Conservation (phyloP, 805 yeast genomes). For the Saturnispora sanitii region DNA sequence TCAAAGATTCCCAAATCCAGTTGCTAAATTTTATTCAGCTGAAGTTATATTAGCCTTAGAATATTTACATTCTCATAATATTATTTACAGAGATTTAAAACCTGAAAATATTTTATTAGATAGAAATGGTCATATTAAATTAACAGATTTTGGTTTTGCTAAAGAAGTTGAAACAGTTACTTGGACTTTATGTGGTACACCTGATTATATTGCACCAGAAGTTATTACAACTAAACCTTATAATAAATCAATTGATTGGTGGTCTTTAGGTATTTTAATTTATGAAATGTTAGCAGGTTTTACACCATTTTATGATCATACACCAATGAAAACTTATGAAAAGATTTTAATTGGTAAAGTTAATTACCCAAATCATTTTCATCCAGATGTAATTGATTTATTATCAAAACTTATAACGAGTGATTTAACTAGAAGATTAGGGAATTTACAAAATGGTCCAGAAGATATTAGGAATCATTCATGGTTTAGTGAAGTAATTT, state of each 20-base stretch:
- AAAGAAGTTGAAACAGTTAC: slow-evolving; percentile 52
- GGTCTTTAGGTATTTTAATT: slow-evolving; percentile 52
- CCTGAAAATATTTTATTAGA: slow-evolving; percentile 52
- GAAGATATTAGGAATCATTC: slow-evolving; percentile 47
- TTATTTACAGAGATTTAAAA: slow-evolving; percentile 50
- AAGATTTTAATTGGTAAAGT: slow-evolving; percentile 46
- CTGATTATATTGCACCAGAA: slow-evolving; percentile 57
- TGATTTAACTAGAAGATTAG: slow-evolving; percentile 46
- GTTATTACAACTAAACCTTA: slow-evolving; percentile 56
- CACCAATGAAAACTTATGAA: slow-evolving; percentile 56
- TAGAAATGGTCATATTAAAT: slow-evolving; percentile 49
- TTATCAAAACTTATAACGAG: slow-evolving; percentile 42
- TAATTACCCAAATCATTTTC: slow-evolving; percentile 43
- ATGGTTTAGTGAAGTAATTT: slow-evolving; percentile 52
- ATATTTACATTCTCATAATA: slow-evolving; percentile 48
- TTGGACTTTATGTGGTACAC: slow-evolving; percentile 55
- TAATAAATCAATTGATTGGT: slow-evolving; percentile 56
- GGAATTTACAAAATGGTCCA: slow-evolving; percentile 49
- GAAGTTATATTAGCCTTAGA: slow-evolving; percentile 51
- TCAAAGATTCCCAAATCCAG: slow-evolving; percentile 52
- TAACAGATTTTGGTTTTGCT: slow-evolving; percentile 56
- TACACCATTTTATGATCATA: slow-evolving; percentile 53
- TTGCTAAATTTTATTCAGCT: slow-evolving; percentile 55
- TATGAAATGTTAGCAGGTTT: slow-evolving; percentile 55
- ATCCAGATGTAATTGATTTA: slow-evolving; percentile 44